Evolutionary conservation across 331 rosid genomes (phyloP), one percentile per base, ranked within the genome.

Genomic region (Phaseolus coccineus): DNA sequence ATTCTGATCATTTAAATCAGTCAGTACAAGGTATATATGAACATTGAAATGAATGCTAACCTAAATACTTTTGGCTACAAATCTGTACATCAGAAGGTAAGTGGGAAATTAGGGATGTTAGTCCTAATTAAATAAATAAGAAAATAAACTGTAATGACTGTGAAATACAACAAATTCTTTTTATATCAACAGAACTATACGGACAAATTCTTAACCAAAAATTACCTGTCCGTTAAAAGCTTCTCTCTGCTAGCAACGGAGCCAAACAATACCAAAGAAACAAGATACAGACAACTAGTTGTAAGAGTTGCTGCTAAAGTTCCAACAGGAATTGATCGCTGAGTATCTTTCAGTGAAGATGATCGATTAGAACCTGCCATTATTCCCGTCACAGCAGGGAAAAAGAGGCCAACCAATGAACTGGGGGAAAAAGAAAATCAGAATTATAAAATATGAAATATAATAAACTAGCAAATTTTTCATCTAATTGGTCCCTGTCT

Each of bases 291-390:
- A 69, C 5, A 35, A 33, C 98, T 84, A 53, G 99, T 90, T 47
- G 84, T 10, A 76, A 96, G 93, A 68, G 98, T 96, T 52, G 99
- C 98, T 80, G 96, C 80, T 83, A 96, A 76, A 31, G 99, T 96
- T 86, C 99, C 99, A 37, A 96, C 63, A 74, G 99, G 99, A 88
- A 96, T 96, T 75, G 99, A 96, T 69, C 88, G 96, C 86, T 96
- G 99, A 80, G 99, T 96, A 86, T 96, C 99, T 84, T 84, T 91
- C 73, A 96, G 86, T 61, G 99, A 96, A 46, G 98, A 90, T 56
- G 98, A 96, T 86, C 99, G 91, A 84, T 96, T 96, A 76, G 99
- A 96, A 77, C 99, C 99, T 66, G 99, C 99, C 99, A 96, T 96
- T 78, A 96, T 96, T 85, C 99, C 98, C 5, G 98, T 96, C 67